A percentile compares a stretch with the other conserved stretches of the same genome.
These are phyloP conservation scores for Penicillium crystallinum DNA, from an alignment of 495 filamentous ascomycete species.

Conservation along the genomic window DNA sequence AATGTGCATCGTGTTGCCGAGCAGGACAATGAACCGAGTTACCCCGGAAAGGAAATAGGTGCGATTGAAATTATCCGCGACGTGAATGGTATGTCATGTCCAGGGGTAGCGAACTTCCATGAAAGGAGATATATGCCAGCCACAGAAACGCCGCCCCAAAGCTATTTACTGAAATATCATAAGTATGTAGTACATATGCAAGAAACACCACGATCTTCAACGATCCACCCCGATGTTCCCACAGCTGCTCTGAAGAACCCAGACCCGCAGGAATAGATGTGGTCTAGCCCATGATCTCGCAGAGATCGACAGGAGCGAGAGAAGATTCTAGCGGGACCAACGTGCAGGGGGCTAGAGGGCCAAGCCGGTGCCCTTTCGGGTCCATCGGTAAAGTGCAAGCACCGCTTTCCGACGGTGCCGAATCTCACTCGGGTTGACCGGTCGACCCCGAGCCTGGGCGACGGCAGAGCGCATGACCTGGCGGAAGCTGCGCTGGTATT, in stretches of 20 bases:
- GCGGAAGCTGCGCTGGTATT: constrained; percentile 82
- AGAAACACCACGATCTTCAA: neutral
- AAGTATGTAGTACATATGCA: neutral
- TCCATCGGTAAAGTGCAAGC: constrained; percentile 73
- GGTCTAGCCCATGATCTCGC: neutral
- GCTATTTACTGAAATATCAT: neutral
- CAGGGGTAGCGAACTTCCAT: too few species aligned
- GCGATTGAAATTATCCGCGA: neutral
- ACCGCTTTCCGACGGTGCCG: constrained; percentile 68
- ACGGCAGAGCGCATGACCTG: constrained; percentile 80
- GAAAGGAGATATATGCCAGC: too few species aligned
- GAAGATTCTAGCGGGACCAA: neutral
- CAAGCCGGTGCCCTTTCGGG: constrained; percentile 69
- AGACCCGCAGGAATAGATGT: neutral
- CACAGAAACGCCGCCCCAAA: neutral
- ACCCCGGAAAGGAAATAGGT: neutral
- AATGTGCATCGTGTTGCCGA: neutral
- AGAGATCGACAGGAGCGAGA: constrained; percentile 7
- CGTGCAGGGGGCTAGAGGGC: constrained; percentile 49
- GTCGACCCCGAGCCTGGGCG: constrained; percentile 67
- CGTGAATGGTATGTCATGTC: neutral
- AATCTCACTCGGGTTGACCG: constrained; percentile 71
- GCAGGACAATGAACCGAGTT: neutral
- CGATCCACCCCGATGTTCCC: neutral
- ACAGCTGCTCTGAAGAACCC: neutral